Conservation (phyloP, 108 stramenopile species). For the Cyclotella kingstonii region DNA sequence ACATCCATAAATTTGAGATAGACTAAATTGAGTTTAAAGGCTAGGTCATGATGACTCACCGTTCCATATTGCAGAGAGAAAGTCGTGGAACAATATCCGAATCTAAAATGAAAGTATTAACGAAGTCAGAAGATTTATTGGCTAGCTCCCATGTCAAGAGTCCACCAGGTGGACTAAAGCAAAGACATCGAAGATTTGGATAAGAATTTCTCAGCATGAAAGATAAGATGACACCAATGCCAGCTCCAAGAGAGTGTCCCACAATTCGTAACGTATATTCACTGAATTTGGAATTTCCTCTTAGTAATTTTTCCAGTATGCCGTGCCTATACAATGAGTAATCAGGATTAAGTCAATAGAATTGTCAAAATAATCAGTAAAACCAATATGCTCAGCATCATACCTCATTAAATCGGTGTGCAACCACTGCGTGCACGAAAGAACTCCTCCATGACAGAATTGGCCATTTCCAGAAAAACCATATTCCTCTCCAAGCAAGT, state of each 20-base stretch:
- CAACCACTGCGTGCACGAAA: constrained; percentile 78
- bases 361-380: too few species aligned
- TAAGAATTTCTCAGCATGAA: constrained; percentile 77
- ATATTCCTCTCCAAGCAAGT: constrained; percentile 69
- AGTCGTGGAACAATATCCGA: constrained; percentile 90
- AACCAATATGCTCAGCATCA: too few species aligned
- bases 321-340: constrained; percentile 45
- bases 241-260: constrained; percentile 95
- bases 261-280: constrained; percentile 80
- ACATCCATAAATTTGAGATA: neutral
- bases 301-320: constrained; percentile 57
- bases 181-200: constrained; percentile 74
- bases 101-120: constrained; percentile 81
- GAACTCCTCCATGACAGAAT: constrained; percentile 86
- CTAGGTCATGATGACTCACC: constrained; percentile 17
- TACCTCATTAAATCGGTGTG: constrained; percentile 69
- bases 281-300: constrained; percentile 56
- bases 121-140: constrained; percentile 56
- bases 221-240: constrained; percentile 78
- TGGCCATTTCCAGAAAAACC: constrained; percentile 84
- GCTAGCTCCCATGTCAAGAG: constrained; percentile 84
- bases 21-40: neutral
- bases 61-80: constrained; percentile 70
- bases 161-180: constrained; percentile 89
- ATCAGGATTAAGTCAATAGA: too few species aligned